Conservation (phyloP, 495 filamentous ascomycete genomes). For the Lineolata rhizophorae region DNA sequence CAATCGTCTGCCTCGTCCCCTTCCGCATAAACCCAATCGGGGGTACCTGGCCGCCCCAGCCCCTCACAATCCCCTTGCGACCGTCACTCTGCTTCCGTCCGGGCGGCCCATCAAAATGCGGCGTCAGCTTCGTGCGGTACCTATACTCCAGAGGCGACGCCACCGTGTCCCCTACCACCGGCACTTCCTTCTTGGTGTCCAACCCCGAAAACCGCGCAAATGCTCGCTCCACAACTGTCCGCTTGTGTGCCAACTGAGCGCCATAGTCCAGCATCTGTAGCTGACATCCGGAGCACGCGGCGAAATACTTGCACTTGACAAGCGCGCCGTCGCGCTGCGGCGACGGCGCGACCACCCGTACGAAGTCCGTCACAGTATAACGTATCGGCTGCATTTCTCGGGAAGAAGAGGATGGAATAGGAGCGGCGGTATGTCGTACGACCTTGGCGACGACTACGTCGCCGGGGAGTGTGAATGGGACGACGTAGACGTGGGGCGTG, state of each 20-base stretch:
- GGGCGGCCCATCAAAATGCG: conserved; percentile 66
- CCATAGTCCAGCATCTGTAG: conserved; percentile 90
- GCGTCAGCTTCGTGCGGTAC: conserved; percentile 91
- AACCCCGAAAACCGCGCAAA: conserved; percentile 78
- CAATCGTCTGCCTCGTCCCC: conserved; percentile 44
- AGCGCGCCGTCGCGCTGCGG: conserved; percentile 53
- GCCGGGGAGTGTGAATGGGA: conserved; percentile 74
- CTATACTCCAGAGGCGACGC: conserved; percentile 75
- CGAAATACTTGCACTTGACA: conserved; percentile 69
- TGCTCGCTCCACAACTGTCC: conserved; percentile 69
- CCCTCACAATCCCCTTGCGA: conserved; percentile 3
- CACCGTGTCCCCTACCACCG: conserved; percentile 61
- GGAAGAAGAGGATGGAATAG: no score
- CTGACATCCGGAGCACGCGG: conserved; percentile 76
- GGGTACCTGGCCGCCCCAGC: conserved; percentile 28
- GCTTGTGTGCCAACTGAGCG: conserved; percentile 69
- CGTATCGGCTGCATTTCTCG: conserved; percentile 25
- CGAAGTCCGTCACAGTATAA: conserved; percentile 58
- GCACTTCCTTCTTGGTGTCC: conserved; percentile 38
- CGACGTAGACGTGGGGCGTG: conserved; percentile 56
- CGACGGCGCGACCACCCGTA: conserved; percentile 53
- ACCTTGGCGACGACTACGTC: conserved; percentile 63
- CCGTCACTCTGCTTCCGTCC: conserved; percentile 22
- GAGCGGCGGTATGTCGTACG: conserved; percentile 31
- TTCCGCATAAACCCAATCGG: conserved; percentile 84